A percentile compares a stretch with the other conserved stretches of the same genome.
phyloP scores from a whole-genome alignment of 352 stramenopile genomes.

The Pythium insidiosum region DNA sequence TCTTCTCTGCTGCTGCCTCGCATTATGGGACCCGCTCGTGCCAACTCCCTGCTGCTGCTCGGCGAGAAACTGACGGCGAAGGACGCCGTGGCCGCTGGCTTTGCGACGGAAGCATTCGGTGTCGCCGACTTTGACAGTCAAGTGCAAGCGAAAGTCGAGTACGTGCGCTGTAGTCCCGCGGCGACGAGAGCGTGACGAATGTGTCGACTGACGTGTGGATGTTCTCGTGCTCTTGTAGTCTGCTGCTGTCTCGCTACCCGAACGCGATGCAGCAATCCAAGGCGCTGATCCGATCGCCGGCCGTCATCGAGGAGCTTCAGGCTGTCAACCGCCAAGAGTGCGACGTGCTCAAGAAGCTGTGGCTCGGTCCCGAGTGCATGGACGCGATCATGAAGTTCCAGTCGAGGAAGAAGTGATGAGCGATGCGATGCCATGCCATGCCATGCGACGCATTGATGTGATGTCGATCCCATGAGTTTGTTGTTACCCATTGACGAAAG shows the following conservation, averaged over 20 bases:
- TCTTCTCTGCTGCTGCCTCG: slow-evolving; percentile 80
- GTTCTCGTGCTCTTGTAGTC: too few relatives aligned
- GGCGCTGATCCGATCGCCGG: slow-evolving; percentile 40
- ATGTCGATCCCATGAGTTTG: too few relatives aligned
- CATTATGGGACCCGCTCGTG: slow-evolving; percentile 78
- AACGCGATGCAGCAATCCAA: slow-evolving; percentile 60
- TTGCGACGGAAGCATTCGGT: slow-evolving; percentile 47
- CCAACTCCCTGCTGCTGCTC: slow-evolving; percentile 86
- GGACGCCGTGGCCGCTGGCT: slow-evolving; percentile 30
- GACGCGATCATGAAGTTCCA: slow-evolving; percentile 76
- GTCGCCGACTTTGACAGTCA: slow-evolving; percentile 54
- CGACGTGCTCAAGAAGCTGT: slow-evolving; percentile 65
- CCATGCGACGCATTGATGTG: too few relatives aligned
- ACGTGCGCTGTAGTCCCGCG: slow-evolving; percentile 14
- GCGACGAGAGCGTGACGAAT: background rate
- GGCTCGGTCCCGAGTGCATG: slow-evolving; percentile 64
- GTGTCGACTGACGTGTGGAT: background rate
- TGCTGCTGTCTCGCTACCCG: slow-evolving; percentile 57
- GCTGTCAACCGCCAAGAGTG: slow-evolving; percentile 45
- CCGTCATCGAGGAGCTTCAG: slow-evolving; percentile 41
- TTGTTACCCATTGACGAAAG: too few relatives aligned
- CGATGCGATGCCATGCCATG: too few relatives aligned
- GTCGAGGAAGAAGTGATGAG: slow-evolving; percentile 48
- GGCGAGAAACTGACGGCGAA: slow-evolving; percentile 76
- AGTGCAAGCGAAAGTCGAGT: slow-evolving; percentile 52